Base-by-base conservation (phyloP, 116 monocot genomes). In the Posidonia oceanica region DNA sequence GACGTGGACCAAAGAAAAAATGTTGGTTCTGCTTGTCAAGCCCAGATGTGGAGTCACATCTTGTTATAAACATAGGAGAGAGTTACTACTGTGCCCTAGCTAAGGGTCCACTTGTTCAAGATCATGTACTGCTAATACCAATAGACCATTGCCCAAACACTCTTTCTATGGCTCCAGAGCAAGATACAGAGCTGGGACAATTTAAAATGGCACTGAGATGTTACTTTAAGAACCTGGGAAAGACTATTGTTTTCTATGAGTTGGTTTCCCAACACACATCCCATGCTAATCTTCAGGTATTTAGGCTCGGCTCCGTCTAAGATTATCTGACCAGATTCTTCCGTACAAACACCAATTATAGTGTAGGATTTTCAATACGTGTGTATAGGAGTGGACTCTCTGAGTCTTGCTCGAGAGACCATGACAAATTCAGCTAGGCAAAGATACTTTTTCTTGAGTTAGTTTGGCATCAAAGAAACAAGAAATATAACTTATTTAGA, bases 11-110 rank as follows among this genome's bases (percentile, higher is more conserved):
- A 16, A 84, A 74, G 79, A 87, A 67, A 72, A 87, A 36, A 29
- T 97, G 97, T 74, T 97, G 97, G 97, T 97, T 97, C 71, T 97
- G 97, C 80, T 85, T 97, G 78, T 97, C 97, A 74, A 90, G 84
- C 63, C 87, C 92, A 39, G 64, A 82, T 79, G 85, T 92, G 59
- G 97, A 97, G 63, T 87, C 87, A 23, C 92, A 97, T 79, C 87
- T 97, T 73, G 69, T 97, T 37, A 39, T 82, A 29, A 89, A 85
- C 58, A 64, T 97, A 5, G 90, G 88, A 65, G 89, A 93, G 80
- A 82, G 59, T 75, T 97, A 84, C 71, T 97, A 97, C 59, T 92
- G 89, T 75, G 85, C 97, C 44, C 86, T 97, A 41, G 89, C 97
- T 36, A 97, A 97, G 70, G 97, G 97, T 37, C 87, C 97, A 64